A percentile compares a stretch with the other conserved stretches of the same genome.
Conservation (phyloP, 257 asterid species). For the Solanum piurae region DNA sequence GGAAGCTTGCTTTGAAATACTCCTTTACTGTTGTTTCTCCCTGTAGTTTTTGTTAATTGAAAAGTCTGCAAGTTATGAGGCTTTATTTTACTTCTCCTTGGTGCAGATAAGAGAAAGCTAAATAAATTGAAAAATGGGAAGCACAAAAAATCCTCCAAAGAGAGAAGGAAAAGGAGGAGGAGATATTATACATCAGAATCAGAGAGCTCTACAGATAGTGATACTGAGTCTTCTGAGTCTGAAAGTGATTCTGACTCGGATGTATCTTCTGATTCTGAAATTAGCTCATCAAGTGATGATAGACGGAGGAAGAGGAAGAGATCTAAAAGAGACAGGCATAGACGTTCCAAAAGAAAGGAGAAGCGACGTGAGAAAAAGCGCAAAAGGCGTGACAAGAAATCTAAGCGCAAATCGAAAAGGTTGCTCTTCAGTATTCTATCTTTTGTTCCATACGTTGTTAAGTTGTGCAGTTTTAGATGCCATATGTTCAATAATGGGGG, state of each 20-base stretch:
- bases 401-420: slow-evolving; percentile 76
- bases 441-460: not conserved
- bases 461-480: not conserved
- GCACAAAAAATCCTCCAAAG: slow-evolving; percentile 73
- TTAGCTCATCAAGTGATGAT: slow-evolving; percentile 76
- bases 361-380: slow-evolving; percentile 68
- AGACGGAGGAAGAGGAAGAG: slow-evolving; percentile 81
- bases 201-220: slow-evolving; percentile 66
- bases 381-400: slow-evolving; percentile 66
- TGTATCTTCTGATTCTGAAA: slow-evolving; percentile 58
- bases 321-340: slow-evolving; percentile 63
- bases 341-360: slow-evolving; percentile 62
- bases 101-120: slow-evolving; percentile 29
- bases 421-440: slow-evolving; percentile 5
- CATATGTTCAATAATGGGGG: not conserved
- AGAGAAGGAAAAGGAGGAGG: slow-evolving; percentile 63
- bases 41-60: slow-evolving; percentile 1
- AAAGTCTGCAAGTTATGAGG: slow-evolving; percentile 14
- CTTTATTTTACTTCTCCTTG: not conserved
- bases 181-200: slow-evolving; percentile 77
- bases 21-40: not conserved
- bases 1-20: not conserved
- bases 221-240: slow-evolving; percentile 71
- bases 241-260: slow-evolving; percentile 65
- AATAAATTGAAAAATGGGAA: slow-evolving; percentile 43